Base-by-base conservation (phyloP, 202 grass and related monocot species). In the Brachypodium distachyon region DNA sequence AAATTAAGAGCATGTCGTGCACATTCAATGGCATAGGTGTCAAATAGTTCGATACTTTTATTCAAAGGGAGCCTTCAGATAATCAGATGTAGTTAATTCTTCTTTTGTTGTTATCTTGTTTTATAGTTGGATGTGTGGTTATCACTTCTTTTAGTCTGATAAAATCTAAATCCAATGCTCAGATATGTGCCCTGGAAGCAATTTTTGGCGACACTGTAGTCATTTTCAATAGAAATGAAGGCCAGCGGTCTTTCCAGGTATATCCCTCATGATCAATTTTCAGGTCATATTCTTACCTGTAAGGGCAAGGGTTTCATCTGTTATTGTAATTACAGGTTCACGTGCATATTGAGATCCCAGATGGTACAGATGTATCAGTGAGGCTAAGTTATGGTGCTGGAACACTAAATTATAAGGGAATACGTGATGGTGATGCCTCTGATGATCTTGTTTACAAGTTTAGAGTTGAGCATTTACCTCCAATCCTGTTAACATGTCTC, bases 161-260 rank as follows among this genome's bases (percentile, higher is more conserved):
- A 67, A 0, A 69, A 61, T 74, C n/a, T 48, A 72, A 62, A 62
- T 86, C 4, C 70, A 47, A 79, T 88, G 12, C 28, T 59, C 84
- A 98, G 95, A 67, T 94, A 38, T 81, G 91, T 67, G 95, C 80
- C 57, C 81, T 98, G 60, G 77, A 94, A 66, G 84, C 89, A 86
- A 98, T 94, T 79, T 98, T 94, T 50, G 91, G 83, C 73, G 87
- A 94, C 36, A 84, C 77, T 76, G 74, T 87, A 77, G 71, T 80
- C 36, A 72, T 81, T 75, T 78, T 82, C 17, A 8, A 87, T 77
- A 92, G 74, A 66, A 87, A 92, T 74, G 77, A 66, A 72, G 85
- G 82, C 26, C 82, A 88, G 56, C 65, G 82, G 31, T 88, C 72
- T 73, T 92, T 98, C 76, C 87, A 94, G 95, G 90, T 97, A 89